A percentile compares a stretch with the other conserved stretches of the same genome.
These are phyloP conservation scores for Phytopythium chamaehyphon DNA, from an alignment of 352 stramenopile genomes.

Conservation along the genomic window DNA sequence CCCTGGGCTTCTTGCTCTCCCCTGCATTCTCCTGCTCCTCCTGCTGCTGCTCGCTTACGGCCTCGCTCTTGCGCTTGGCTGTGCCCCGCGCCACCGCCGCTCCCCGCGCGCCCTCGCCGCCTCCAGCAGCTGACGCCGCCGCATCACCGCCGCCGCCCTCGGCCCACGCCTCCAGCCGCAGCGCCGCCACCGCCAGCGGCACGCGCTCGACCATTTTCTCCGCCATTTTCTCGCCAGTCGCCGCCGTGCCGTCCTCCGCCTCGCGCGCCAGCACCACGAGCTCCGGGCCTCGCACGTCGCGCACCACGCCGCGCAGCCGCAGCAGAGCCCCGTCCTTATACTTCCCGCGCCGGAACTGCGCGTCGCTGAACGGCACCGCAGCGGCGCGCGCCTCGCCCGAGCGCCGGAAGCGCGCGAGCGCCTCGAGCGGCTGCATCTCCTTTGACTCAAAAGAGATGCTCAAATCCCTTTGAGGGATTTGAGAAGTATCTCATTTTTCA, in stretches of 20 bases:
- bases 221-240: slow-evolving; percentile 8
- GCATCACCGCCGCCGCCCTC: slow-evolving; percentile 37
- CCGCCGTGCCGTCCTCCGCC: slow-evolving; percentile 3
- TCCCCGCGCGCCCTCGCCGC: slow-evolving; percentile 1
- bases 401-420: slow-evolving; percentile 11
- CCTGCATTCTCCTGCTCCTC: background rate
- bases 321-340: slow-evolving; percentile 58
- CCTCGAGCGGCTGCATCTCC: slow-evolving; percentile 17
- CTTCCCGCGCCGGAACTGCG: slow-evolving; percentile 30
- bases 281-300: slow-evolving; percentile 71
- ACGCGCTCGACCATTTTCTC: slow-evolving; percentile 57
- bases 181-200: slow-evolving; percentile 47
- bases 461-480: background rate
- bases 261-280: slow-evolving; percentile 36
- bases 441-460: background rate
- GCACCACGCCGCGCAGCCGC: slow-evolving; percentile 64
- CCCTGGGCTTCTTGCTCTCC: slow-evolving; percentile 45
- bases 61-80: slow-evolving; percentile 40
- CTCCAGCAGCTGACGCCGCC: too few relatives aligned
- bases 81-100: slow-evolving; percentile 8
- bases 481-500: too few relatives aligned
- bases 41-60: slow-evolving; percentile 1
- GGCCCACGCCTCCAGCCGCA: slow-evolving; percentile 41
- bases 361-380: slow-evolving; percentile 46
- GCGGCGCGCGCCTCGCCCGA: background rate